Base-by-base conservation (phyloP, 2,329 filamentous ascomycete genomes). In the Tolypocladium ovalisporum region DNA sequence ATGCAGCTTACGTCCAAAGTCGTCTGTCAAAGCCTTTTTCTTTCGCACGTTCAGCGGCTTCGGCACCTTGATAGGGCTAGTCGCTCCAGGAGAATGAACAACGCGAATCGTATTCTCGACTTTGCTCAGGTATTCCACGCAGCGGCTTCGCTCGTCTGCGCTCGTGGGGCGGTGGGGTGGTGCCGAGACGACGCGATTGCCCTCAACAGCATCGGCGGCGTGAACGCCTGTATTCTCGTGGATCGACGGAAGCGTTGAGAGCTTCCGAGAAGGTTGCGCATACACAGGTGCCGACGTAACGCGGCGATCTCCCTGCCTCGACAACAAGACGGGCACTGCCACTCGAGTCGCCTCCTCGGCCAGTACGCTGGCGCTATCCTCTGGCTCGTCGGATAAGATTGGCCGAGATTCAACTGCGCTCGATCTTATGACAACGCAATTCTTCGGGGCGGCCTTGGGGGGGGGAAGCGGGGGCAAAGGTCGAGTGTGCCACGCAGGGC, bases 71-170 rank as follows among this genome's bases (percentile, higher is more conserved):
- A 71, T 65, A 3, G 69, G 67, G 52, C 65, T 70, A n/a, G 63
- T 61, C 3, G 66, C 67, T 1, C 71, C 71, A 4, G 78, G 76
- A 3, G 80, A 80, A 58, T 76, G 70, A n/a, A 83, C 80, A 6
- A 83, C 67, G 7, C 80, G 77, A 63, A 83, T 83, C 0, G 79
- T 82, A 54, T 79, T 75, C 57, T 79, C 75, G 3, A 74, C 73
- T 36, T 69, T 72, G 54, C 73, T 71, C 9, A 82, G 66, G 61
- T 76, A 79, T 32, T 78, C 73, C 8, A 80, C 63, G 15, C 71
- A 73, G 17, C 64, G 68, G 44, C 68, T 67, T 56, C 65, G 66
- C n/a, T 74, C 73, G 49, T 61, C 61, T 17, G 61, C 61, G 52
- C 60, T 65, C 59, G 62, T 70, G 17, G 64, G 62, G n/a, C 65